phyloP scores from a whole-genome alignment of 1,284 basidiomycete genomes.

The Tilletiaria anomala region DNA sequence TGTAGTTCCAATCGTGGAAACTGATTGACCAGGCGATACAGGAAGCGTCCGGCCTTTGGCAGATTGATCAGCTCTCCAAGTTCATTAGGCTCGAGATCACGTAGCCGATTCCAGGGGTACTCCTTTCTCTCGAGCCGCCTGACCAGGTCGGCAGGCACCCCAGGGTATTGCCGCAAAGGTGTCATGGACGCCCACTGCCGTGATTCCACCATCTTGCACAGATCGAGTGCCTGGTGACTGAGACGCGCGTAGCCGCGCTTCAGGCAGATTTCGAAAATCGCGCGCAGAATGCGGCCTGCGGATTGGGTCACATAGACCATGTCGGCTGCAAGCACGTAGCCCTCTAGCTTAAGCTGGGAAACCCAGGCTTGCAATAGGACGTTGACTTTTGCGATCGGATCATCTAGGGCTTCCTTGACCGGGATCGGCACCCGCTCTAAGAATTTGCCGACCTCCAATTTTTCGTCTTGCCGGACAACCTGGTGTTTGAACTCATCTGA shows the following conservation, averaged over 20 bases:
- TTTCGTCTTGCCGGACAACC: conserved; percentile 49
- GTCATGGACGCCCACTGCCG: conserved; percentile 93
- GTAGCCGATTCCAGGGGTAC: conserved; percentile 43
- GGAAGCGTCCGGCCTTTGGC: conserved; percentile 67
- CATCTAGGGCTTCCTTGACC: conserved; percentile 90
- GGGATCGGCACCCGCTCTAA: conserved; percentile 92
- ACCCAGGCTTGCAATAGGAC: conserved; percentile 90
- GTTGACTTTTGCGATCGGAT: conserved; percentile 93
- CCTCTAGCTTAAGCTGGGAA: conserved; percentile 82
- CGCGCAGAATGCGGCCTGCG: conserved; percentile 63
- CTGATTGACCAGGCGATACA: conserved; percentile 86
- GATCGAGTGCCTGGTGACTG: conserved; percentile 72
- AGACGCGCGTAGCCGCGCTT: conserved; percentile 96
- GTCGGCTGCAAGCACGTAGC: conserved; percentile 91
- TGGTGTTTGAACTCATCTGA: conserved; percentile 93
- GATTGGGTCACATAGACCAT: conserved; percentile 69
- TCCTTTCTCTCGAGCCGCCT: conserved; percentile 92
- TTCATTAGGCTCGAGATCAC: conserved; percentile 37
- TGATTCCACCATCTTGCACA: conserved; percentile 83
- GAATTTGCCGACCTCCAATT: conserved; percentile 67
- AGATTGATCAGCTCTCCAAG: conserved; percentile 80
- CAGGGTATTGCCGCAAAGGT: conserved; percentile 85
- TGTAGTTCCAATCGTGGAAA: conserved; percentile 81
- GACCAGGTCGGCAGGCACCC: conserved; percentile 70
- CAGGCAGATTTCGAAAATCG: conserved; percentile 94